Evolutionary conservation across 768 basidiomycete genomes (phyloP).

Genomic region (Epithele typhae): DNA sequence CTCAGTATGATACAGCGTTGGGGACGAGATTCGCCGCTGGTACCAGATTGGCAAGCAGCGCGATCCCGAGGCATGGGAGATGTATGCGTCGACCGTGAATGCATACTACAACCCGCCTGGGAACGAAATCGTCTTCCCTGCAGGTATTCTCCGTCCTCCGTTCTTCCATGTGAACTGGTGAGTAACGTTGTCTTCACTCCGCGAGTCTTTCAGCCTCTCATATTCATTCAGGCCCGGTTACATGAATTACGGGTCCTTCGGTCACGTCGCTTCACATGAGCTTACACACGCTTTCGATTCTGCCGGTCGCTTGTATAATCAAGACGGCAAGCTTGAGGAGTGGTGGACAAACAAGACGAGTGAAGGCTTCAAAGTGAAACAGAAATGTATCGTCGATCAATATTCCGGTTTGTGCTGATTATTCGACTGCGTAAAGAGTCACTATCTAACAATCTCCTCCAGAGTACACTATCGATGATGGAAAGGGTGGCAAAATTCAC

Average conservation of each 20-base stretch:
- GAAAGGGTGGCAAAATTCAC: slow-evolving; percentile 76
- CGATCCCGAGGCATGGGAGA: slow-evolving; percentile 78
- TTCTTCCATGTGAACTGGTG: slow-evolving; percentile 84
- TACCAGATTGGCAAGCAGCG: slow-evolving; percentile 63
- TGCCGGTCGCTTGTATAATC: slow-evolving; percentile 85
- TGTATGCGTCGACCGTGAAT: slow-evolving; percentile 83
- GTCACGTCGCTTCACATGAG: slow-evolving; percentile 90
- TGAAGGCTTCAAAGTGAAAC: slow-evolving; percentile 74
- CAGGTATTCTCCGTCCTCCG: slow-evolving; percentile 89
- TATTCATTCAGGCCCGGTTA: slow-evolving; percentile 68
- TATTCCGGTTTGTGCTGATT: slow-evolving; percentile 58
- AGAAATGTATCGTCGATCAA: slow-evolving; percentile 88
- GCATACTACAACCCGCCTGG: slow-evolving; percentile 86
- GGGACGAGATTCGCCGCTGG: slow-evolving; percentile 69
- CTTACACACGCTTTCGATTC: slow-evolving; percentile 91
- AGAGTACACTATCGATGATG: slow-evolving; percentile 84
- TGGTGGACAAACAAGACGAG: slow-evolving; percentile 95
- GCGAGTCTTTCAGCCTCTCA: neutral
- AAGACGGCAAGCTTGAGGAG: slow-evolving; percentile 78
- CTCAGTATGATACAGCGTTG: slow-evolving; percentile 50
- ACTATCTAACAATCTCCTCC: neutral
- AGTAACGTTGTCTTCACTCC: slow-evolving; percentile 8
- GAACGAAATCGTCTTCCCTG: slow-evolving; percentile 96
- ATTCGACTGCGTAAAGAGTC: neutral
- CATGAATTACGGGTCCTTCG: slow-evolving; percentile 89